phyloP scores from a whole-genome alignment of 768 basidiomycete species.

The Pleurotus citrinopileatus region DNA sequence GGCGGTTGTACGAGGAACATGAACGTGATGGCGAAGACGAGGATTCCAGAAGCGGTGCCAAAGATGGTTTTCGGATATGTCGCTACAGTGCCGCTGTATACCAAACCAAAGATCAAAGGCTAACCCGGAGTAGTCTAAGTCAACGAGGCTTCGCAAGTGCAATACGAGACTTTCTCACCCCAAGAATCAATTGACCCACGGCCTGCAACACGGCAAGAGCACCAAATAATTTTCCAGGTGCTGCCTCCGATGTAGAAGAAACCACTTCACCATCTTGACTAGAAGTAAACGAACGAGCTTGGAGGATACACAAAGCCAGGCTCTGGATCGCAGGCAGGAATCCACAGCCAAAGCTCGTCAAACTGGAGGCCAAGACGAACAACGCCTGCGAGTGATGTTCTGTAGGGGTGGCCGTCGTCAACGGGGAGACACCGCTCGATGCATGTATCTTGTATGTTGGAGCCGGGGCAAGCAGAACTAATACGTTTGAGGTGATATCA shows the following conservation, averaged over 20 bases:
- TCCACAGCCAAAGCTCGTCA: constrained; percentile 66
- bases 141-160: constrained; percentile 4
- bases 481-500: constrained; percentile 61
- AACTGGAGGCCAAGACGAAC: constrained; percentile 59
- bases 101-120: constrained; percentile 71
- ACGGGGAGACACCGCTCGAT: background rate
- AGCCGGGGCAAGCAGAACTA: constrained; percentile 53
- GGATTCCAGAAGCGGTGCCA: constrained; percentile 47
- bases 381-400: constrained; percentile 31
- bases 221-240: constrained; percentile 62
- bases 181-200: constrained; percentile 61
- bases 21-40: constrained; percentile 35
- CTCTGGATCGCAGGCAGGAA: constrained; percentile 68
- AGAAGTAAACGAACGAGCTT: constrained; percentile 36
- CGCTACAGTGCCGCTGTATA: constrained; percentile 70
- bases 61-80: constrained; percentile 72
- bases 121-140: constrained; percentile 15
- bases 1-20: constrained; percentile 41
- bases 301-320: constrained; percentile 63
- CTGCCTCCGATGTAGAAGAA: constrained; percentile 17
- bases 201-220: constrained; percentile 72
- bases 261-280: constrained; percentile 17
- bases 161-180: constrained; percentile 34
- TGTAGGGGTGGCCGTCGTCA: background rate
- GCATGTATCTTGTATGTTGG: constrained; percentile 33